phyloP scores from a whole-genome alignment of 179 eudicot genomes.

The Monotropa hypopitys region DNA sequence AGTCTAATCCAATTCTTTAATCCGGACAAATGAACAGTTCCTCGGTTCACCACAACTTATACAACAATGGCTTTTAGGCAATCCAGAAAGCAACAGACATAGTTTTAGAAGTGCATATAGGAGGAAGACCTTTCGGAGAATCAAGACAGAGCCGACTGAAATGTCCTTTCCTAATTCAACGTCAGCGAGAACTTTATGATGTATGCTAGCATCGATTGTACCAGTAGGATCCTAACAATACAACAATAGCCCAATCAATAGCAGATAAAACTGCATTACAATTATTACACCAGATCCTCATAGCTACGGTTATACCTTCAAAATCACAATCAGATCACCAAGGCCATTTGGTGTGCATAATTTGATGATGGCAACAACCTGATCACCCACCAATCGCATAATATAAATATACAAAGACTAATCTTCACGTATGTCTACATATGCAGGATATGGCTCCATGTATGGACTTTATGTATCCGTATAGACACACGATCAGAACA shows the following conservation, averaged over 20 bases:
- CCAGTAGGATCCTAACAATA: conserved; percentile 68
- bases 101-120: not conserved
- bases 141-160: conserved; percentile 52
- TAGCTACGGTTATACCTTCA: conserved; percentile 44
- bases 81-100: not conserved
- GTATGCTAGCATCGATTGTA: conserved; percentile 54
- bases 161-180: conserved; percentile 41
- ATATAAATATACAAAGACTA: not conserved
- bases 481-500: not conserved
- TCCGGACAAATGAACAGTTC: not conserved
- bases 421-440: not conserved
- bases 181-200: conserved; percentile 47
- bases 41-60: not conserved
- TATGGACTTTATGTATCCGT: not conserved
- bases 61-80: not conserved
- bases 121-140: conserved; percentile 52
- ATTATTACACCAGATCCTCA: not conserved
- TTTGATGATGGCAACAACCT: conserved; percentile 82
- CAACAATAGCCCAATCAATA: conserved; percentile 8
- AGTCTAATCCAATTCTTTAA: not conserved
- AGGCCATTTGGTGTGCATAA: conserved; percentile 65
- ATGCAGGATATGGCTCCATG: not conserved
- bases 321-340: conserved; percentile 59
- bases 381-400: conserved; percentile 4
- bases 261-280: not conserved